Base-by-base conservation (phyloP, 768 basidiomycete species). In the Phlebiopsis gigantea region DNA sequence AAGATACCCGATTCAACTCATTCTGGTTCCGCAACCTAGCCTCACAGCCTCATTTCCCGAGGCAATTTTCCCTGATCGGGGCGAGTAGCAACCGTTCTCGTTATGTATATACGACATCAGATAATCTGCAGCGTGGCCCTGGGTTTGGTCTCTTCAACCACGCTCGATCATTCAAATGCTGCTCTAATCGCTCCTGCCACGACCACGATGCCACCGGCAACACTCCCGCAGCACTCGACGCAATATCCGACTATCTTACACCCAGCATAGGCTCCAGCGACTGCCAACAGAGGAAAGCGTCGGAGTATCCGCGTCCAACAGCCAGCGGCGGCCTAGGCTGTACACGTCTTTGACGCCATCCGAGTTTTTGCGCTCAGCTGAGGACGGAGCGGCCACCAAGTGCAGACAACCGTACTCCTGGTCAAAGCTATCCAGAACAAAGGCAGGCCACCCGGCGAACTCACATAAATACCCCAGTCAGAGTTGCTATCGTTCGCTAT, bases 91-190 rank as follows among this genome's bases (percentile, higher is more conserved):
- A 5, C 31, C 34, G 19, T 6, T 30, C 34, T 24, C 14, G 31
- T 34, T 12, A 50, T 12, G 51, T 39, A 39, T 26, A 41, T 17
- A 25, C 8, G 34, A 44, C 14, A 57, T 57, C 56, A 49, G 56
- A 57, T 57, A 57, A 57, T 57, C 46, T 50, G 56, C 56, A 57
- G 30, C 56, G 56, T 57, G 56, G 56, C 56, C n/a, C 46, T 49
- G 45, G 39, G 56, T 42, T 46, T 49, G 47, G 17, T 39, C 43
- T 31, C 48, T 26, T 34, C 25, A 48, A 28, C 55, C 34, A 56
- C 55, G 46, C 46, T 34, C 26, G 34, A 46, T 56, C 45, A 56
- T 54, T 31, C 53, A 44, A 45, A 51, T 51, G 50, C 34, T 39
- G 50, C 50, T 41, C 22, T 8, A 28, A 45, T 54, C 42, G 41